Evolutionary conservation across 768 basidiomycete genomes (phyloP).

Genomic region (Agaricus blazei): DNA sequence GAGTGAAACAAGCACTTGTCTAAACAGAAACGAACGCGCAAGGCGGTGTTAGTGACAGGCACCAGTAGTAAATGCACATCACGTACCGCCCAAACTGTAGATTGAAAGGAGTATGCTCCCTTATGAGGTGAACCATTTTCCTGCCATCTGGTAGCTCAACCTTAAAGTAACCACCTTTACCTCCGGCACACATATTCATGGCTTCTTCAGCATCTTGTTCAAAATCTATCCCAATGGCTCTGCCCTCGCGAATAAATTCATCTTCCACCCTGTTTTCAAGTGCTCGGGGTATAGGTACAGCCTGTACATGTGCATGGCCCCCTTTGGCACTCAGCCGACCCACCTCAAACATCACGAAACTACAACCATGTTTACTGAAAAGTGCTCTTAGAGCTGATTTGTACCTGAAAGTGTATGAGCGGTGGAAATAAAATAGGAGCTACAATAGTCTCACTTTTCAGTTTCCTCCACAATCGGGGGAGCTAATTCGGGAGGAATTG

Average conservation of each 20-base stretch:
- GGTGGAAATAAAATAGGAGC: background rate
- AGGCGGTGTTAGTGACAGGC: constrained; percentile 8
- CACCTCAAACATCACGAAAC: constrained; percentile 82
- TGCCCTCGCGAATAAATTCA: constrained; percentile 70
- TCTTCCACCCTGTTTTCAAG: constrained; percentile 61
- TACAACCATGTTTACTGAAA: constrained; percentile 65
- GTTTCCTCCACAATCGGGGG: constrained; percentile 78
- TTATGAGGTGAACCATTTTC: constrained; percentile 83
- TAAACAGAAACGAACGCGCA: constrained; percentile 23
- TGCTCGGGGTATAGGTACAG: constrained; percentile 67
- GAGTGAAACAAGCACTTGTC: constrained; percentile 78
- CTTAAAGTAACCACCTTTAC: constrained; percentile 78
- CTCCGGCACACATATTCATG: constrained; percentile 43
- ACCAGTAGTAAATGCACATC: background rate
- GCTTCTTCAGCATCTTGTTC: constrained; percentile 66
- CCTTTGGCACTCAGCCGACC: constrained; percentile 79
- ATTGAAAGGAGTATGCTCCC: constrained; percentile 72
- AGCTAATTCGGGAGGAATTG: constrained; percentile 76
- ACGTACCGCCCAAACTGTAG: constrained; percentile 92
- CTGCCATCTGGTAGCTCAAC: constrained; percentile 86
- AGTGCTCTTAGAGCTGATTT: constrained; percentile 69
- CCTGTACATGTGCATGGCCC: constrained; percentile 93
- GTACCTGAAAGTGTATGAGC: constrained; percentile 42
- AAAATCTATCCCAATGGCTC: constrained; percentile 63
- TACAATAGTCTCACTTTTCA: constrained; percentile 43